These are phyloP conservation scores for Rugonectria rugulosa DNA, from an alignment of 2,329 filamentous ascomycete genomes.

Conservation along the genomic window DNA sequence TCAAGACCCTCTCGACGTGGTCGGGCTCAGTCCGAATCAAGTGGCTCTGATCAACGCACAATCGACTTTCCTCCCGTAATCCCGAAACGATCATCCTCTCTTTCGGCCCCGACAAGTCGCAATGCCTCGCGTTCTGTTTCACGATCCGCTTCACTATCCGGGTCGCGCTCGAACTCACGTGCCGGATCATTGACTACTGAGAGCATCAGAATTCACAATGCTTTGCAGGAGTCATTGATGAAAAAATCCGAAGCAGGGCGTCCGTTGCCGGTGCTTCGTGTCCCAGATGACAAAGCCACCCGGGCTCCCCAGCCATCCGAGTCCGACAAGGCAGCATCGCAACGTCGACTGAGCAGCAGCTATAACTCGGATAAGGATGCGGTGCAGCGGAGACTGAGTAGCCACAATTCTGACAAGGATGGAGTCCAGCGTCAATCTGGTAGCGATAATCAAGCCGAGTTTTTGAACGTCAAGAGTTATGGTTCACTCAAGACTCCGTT, in stretches of 20 bases:
- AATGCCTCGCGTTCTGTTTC: slow-evolving; percentile 59
- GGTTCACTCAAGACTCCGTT: slow-evolving; percentile 68
- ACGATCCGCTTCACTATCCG: neutral
- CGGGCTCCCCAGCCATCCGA: slow-evolving; percentile 20
- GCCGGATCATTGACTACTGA: slow-evolving; percentile 65
- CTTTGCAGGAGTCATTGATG: slow-evolving; percentile 40
- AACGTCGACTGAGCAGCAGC: slow-evolving; percentile 11
- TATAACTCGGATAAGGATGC: neutral
- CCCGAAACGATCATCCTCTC: slow-evolving; percentile 64
- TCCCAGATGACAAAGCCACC: slow-evolving; percentile 20
- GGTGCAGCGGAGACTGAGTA: neutral
- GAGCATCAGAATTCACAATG: slow-evolving; percentile 64
- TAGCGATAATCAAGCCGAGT: slow-evolving; percentile 62
- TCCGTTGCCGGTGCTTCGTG: slow-evolving; percentile 23
- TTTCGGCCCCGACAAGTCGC: slow-evolving; percentile 69
- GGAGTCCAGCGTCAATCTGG: slow-evolving; percentile 19
- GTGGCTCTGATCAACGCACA: slow-evolving; percentile 61
- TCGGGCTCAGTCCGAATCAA: slow-evolving; percentile 56
- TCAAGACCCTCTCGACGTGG: slow-evolving; percentile 51
- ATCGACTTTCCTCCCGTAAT: slow-evolving; percentile 68
- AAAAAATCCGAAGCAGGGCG: slow-evolving; percentile 24
- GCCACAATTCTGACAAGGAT: neutral
- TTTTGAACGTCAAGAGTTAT: slow-evolving; percentile 59
- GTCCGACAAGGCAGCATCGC: slow-evolving; percentile 45
- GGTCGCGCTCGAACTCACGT: too few species aligned